Evolutionary conservation across 305 asterid species (phyloP).

Genomic region (Fraxinus angustifolia): DNA sequence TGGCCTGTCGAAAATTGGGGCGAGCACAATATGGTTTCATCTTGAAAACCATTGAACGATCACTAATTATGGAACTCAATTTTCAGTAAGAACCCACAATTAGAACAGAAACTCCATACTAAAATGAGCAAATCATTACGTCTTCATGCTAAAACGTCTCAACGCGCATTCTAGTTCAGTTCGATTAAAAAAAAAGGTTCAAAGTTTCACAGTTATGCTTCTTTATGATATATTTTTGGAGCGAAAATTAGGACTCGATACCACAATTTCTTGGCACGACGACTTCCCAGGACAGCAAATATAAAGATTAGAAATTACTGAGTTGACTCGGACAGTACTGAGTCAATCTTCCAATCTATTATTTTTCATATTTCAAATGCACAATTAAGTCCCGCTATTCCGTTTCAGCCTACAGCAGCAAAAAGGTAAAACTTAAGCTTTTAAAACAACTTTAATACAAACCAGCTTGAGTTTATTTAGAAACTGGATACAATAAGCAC

Average conservation of each 20-base stretch:
- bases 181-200: not conserved
- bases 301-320: not conserved
- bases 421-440: not conserved
- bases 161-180: not conserved
- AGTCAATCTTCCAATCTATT: not conserved
- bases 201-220: not conserved
- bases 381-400: not conserved
- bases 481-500: constrained; percentile 5
- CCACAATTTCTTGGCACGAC: not conserved
- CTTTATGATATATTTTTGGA: not conserved
- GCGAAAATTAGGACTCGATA: not conserved
- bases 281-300: not conserved
- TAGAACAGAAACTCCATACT: not conserved
- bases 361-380: not conserved
- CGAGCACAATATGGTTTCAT: not conserved
- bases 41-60: not conserved
- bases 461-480: constrained; percentile 8
- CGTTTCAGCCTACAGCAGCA: not conserved
- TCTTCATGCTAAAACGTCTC: not conserved
- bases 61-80: not conserved
- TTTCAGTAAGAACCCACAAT: too few relatives aligned
- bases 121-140: not conserved
- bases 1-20: not conserved
- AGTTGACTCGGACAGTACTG: not conserved
- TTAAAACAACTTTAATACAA: not conserved